phyloP scores from a whole-genome alignment of 192 early-diverging fungal species.

The Geosiphon pyriformis region DNA sequence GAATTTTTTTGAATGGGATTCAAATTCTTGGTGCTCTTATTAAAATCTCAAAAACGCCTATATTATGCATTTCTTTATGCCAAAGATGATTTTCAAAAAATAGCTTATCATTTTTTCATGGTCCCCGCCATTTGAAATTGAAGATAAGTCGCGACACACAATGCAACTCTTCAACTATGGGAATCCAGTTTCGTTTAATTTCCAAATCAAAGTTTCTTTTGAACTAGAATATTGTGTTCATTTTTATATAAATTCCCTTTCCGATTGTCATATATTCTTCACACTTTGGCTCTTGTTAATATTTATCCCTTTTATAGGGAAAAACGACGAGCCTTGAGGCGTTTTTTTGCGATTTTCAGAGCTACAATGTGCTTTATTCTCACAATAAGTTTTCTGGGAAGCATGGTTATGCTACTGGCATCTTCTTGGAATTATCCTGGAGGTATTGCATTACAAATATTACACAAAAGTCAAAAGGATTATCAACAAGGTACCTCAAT shows the following conservation, averaged over 20 bases:
- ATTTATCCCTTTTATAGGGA: not conserved
- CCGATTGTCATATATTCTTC: not conserved
- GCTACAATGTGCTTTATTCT: slow-evolving; percentile 25
- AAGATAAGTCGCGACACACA: too few relatives aligned
- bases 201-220: too few relatives aligned
- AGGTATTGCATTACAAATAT: slow-evolving; percentile 61
- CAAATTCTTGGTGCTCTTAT: too few relatives aligned
- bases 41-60: too few relatives aligned
- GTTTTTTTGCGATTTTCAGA: slow-evolving; percentile 26
- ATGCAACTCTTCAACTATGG: too few relatives aligned
- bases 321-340: slow-evolving; percentile 5
- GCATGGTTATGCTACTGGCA: slow-evolving; percentile 41
- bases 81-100: too few relatives aligned
- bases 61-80: too few relatives aligned
- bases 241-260: not conserved
- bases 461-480: slow-evolving; percentile 48
- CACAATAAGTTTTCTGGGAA: slow-evolving; percentile 25
- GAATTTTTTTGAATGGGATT: too few relatives aligned
- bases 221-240: too few relatives aligned
- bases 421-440: slow-evolving; percentile 89
- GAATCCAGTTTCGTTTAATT: too few relatives aligned
- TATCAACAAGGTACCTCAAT: slow-evolving; percentile 27
- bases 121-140: too few relatives aligned
- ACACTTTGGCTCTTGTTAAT: slow-evolving; percentile 4
- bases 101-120: too few relatives aligned